Percentiles rank a stretch among this genome's conserved stretches.
Evolutionary conservation across 192 early-diverging fungal genomes (phyloP).

Genomic region (Backusella mclennaniae): DNA sequence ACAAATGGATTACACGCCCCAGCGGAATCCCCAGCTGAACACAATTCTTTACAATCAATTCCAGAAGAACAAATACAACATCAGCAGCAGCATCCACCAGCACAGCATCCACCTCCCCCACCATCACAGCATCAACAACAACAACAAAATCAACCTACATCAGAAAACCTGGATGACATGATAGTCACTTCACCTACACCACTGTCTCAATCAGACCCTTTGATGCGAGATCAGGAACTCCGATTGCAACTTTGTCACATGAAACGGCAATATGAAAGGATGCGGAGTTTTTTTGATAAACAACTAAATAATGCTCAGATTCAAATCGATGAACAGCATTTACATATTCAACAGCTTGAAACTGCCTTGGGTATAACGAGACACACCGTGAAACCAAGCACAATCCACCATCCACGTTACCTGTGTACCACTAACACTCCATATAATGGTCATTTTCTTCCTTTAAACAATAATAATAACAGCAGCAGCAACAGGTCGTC

Average conservation of each 20-base stretch:
- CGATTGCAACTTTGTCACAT: conserved; percentile 5
- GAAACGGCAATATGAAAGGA: conserved; percentile 12
- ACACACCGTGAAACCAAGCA: neutral
- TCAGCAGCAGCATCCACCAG: neutral
- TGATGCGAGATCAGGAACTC: conserved; percentile 8
- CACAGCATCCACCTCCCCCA: neutral
- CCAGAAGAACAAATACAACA: neutral
- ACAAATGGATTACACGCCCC: neutral
- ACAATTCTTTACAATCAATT: neutral
- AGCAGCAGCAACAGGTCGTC: neutral
- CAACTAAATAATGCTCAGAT: conserved; percentile 3
- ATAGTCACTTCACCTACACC: neutral
- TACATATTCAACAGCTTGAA: conserved; percentile 8
- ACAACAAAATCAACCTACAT: neutral
- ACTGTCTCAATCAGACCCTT: neutral
- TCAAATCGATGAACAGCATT: conserved; percentile 16
- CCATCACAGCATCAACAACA: neutral
- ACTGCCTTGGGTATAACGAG: neutral
- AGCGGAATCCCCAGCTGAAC: neutral
- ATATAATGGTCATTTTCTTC: neutral
- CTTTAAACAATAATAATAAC: neutral
- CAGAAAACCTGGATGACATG: neutral
- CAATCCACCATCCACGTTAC: conserved; percentile 3
- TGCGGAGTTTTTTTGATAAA: conserved; percentile 2
- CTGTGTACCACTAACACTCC: neutral